Base-by-base conservation (phyloP, 2,329 filamentous ascomycete genomes). In the Basipetospora sp. region DNA sequence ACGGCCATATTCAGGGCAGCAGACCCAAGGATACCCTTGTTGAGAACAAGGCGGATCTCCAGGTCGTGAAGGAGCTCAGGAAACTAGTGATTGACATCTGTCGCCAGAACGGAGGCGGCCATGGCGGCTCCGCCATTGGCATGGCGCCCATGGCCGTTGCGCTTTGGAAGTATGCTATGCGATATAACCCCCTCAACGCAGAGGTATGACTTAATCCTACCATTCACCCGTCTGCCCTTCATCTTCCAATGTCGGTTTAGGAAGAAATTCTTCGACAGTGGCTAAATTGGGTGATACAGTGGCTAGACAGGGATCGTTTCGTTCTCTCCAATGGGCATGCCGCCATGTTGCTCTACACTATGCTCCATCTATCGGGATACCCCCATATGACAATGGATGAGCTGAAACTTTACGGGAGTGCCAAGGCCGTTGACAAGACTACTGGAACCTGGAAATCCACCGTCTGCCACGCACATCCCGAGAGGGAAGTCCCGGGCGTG, bases 181-280 rank as follows among this genome's bases (percentile, higher is more conserved):
- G 68, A 62, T 98, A 94, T 76, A 98, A 96, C 80, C 90, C 90
- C 54, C 92, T 94, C 80, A 94, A 94, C 76, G 84, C 90, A 52
- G 72, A 85, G n/a, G n/a, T n/a, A n/a, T n/a, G n/a, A n/a, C n/a
- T n/a, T n/a, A n/a, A n/a, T n/a, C n/a, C n/a, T n/a, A n/a, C n/a
- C n/a, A n/a, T n/a, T n/a, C n/a, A n/a, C n/a, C n/a, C n/a, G n/a
- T n/a, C n/a, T n/a, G n/a, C n/a, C n/a, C n/a, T n/a, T n/a, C n/a
- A n/a, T n/a, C n/a, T n/a, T n/a, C n/a, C n/a, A n/a, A n/a, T n/a
- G n/a, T n/a, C n/a, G n/a, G n/a, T n/a, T n/a, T n/a, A n/a, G n/a
- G n/a, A n/a, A n/a, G n/a, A n/a, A n/a, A n/a, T n/a, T n/a, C n/a
- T n/a, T n/a, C n/a, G n/a, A n/a, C n/a, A n/a, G n/a, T n/a, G n/a